Base-by-base conservation (phyloP, 2,329 filamentous ascomycete species). In the Coniochaeta hoffmannii region DNA sequence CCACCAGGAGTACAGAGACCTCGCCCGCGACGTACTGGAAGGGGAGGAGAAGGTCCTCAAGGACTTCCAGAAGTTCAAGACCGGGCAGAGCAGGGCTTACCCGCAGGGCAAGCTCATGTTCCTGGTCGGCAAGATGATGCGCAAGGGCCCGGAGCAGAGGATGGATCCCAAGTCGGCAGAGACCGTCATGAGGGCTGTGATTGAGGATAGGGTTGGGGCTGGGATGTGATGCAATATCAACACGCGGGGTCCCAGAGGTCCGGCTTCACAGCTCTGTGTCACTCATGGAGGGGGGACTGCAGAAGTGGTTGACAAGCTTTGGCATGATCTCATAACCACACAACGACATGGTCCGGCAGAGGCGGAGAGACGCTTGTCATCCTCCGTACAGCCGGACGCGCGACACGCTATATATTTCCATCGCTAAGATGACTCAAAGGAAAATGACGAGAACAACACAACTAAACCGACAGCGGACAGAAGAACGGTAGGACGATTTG, bases 91-190 rank as follows among this genome's bases (percentile, higher is more conserved):
- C 30, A 71, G 70, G 53, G 60, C 54, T 0, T 80, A 77, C 56
- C 81, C 80, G 0, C 73, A 79, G 56, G 81, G 81, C 0, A 84
- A 83, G 68, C 73, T 84, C 49, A 83, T 83, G 80, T 83, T 76
- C 60, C 69, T 84, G 2, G 76, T 84, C 5, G 81, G 81, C 19
- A 80, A 77, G 66, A 79, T 85, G 77, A 77, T 85, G 70, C 71
- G 73, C 4, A 62, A 75, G 1, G 81, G 80, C 0, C 73, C 74
- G 3, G 75, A 80, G 46, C 79, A 81, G 64, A 71, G 77, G 28
- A 82, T 83, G 57, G 76, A 82, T 53, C 80, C 81, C 1, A 67
- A 67, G 24, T 75, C 68, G 28, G 81, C 79, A 0, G 77, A 82
- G 66, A 67, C 61, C 14, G 68, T 76, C 1, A 71, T 84, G 71